These are phyloP conservation scores for Pinguiococcus pyrenoidosus DNA, from an alignment of 108 stramenopile species.

Conservation along the genomic window DNA sequence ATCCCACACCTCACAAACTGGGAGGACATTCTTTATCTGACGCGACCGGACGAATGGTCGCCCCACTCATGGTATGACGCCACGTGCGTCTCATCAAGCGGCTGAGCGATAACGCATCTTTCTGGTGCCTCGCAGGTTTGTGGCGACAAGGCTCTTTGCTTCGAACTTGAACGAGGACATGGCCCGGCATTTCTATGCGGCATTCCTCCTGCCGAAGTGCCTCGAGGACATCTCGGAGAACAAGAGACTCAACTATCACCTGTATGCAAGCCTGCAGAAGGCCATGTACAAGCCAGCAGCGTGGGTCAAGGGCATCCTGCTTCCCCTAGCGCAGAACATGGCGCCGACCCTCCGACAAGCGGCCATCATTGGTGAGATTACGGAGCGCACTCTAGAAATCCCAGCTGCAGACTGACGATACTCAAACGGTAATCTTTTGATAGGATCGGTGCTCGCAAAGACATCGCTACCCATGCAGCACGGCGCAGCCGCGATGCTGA, in stretches of 20 bases:
- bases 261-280: constrained; percentile 76
- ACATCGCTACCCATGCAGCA: constrained; percentile 88
- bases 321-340: constrained; percentile 61
- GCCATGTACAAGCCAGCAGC: constrained; percentile 94
- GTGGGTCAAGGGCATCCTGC: constrained; percentile 94
- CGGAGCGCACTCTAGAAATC: too few species aligned
- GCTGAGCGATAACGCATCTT: too few species aligned
- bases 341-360: constrained; percentile 63
- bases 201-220: constrained; percentile 82
- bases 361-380: constrained; percentile 78
- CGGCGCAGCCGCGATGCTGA: constrained; percentile 90
- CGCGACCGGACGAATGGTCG: constrained; percentile 89
- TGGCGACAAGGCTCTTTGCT: constrained; percentile 89
- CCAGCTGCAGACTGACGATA: too few species aligned
- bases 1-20: constrained; percentile 86
- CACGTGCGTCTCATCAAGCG: too few species aligned
- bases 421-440: too few species aligned
- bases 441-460: constrained; percentile 74
- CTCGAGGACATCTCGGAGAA: constrained; percentile 76
- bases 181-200: constrained; percentile 92
- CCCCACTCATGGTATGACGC: too few species aligned
- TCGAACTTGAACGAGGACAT: constrained; percentile 92
- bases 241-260: constrained; percentile 96
- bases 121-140: too few species aligned
- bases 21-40: constrained; percentile 96